Percentiles rank a stretch among this genome's conserved stretches.
These are phyloP conservation scores for Zygnema circumcarinatum DNA, from an alignment of 139 green algal species.

Conservation along the genomic window DNA sequence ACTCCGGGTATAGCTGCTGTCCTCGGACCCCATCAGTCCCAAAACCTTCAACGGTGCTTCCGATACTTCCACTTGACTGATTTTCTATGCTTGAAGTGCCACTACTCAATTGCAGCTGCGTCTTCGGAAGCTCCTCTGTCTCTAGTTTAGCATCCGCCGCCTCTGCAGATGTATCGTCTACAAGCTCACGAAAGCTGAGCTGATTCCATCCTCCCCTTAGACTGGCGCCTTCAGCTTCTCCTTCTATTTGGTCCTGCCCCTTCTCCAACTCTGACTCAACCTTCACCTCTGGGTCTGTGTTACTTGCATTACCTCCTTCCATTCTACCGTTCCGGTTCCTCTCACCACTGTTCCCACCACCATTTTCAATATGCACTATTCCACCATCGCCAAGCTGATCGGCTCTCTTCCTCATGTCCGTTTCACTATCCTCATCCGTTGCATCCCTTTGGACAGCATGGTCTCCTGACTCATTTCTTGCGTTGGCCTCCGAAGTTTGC, in stretches of 20 bases:
- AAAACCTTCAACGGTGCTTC: neutral
- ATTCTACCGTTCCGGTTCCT: too few relatives aligned
- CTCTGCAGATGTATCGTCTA: neutral
- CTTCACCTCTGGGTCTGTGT: too few relatives aligned
- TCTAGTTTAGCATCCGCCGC: neutral
- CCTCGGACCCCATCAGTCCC: too few relatives aligned
- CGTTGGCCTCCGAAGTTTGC: too few relatives aligned
- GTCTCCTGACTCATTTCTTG: too few relatives aligned
- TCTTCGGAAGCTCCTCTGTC: neutral
- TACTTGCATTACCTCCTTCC: too few relatives aligned
- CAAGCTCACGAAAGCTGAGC: neutral
- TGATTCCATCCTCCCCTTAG: constrained; percentile 1
- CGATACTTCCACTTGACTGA: neutral
- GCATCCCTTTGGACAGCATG: too few relatives aligned
- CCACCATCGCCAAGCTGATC: too few relatives aligned
- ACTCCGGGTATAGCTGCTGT: neutral
- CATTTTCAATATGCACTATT: too few relatives aligned
- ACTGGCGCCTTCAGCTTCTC: neutral
- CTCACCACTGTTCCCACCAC: too few relatives aligned
- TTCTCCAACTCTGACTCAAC: constrained; percentile 2
- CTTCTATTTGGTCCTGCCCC: neutral
- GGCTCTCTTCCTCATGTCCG: too few relatives aligned
- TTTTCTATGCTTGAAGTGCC: neutral
- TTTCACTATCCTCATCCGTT: too few relatives aligned
- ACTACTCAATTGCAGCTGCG: neutral